These are phyloP conservation scores for Cicer bijugum DNA, from an alignment of 306 rosid genomes.

Conservation along the genomic window DNA sequence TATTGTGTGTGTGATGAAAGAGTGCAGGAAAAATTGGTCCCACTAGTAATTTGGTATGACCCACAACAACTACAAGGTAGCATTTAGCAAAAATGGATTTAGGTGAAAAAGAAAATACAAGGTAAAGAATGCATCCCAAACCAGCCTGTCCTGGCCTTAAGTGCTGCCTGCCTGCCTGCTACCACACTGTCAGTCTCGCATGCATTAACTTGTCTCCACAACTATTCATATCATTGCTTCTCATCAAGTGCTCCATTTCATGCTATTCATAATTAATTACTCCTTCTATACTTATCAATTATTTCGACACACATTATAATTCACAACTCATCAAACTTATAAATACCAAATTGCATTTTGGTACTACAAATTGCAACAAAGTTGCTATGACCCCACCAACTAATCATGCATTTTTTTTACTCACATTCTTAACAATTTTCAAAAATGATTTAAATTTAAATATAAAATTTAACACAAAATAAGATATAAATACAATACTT, in stretches of 20 bases:
- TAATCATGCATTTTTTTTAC: too few relatives aligned
- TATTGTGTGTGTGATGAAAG: constrained; percentile 22
- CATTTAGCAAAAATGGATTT: constrained; percentile 16
- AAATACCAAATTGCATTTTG: too few relatives aligned
- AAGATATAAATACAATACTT: too few relatives aligned
- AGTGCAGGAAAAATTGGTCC: constrained; percentile 24
- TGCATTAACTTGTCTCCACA: constrained; percentile 42
- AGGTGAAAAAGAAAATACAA: constrained; percentile 26
- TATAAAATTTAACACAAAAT: too few relatives aligned
- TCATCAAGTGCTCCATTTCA: neutral
- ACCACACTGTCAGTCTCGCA: constrained; percentile 44
- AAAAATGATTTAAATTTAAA: too few relatives aligned
- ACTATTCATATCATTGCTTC: neutral
- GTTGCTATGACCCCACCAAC: too few relatives aligned
- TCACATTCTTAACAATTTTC: too few relatives aligned
- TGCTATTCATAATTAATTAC: neutral
- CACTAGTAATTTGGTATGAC: constrained; percentile 11
- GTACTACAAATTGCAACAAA: too few relatives aligned
- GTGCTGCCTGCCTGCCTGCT: constrained; percentile 51
- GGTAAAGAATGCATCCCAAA: constrained; percentile 23
- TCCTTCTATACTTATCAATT: neutral
- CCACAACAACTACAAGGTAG: neutral
- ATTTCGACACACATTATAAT: too few relatives aligned
- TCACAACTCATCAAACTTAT: too few relatives aligned
- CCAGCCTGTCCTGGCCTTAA: constrained; percentile 44